phyloP scores from a whole-genome alignment of 2,329 filamentous ascomycete species.

The Clarireedia homoeocarpa region DNA sequence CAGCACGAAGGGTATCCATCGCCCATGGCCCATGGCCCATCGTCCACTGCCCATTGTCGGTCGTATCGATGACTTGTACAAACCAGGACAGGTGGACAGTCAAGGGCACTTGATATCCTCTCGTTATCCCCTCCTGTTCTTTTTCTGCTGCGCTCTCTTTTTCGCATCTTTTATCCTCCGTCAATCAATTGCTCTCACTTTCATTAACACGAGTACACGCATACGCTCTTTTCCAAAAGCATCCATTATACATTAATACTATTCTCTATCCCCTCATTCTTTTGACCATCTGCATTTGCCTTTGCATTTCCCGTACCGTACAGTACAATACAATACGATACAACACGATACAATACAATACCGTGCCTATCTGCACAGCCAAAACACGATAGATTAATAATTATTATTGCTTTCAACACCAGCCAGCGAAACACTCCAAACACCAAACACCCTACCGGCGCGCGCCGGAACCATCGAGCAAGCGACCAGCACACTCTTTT shows the following conservation, averaged over 20 bases:
- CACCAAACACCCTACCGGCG: no score
- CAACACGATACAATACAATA: no score
- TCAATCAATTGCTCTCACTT: background rate
- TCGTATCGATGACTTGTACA: slow-evolving; percentile 10
- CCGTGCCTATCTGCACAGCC: no score
- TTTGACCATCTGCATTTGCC: background rate
- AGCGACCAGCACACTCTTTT: no score
- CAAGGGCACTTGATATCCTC: slow-evolving; percentile 6
- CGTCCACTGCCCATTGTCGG: background rate
- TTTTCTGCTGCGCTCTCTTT: slow-evolving; percentile 4
- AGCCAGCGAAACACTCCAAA: no score
- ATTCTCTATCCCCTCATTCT: background rate
- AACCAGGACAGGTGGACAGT: background rate
- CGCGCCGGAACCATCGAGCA: no score
- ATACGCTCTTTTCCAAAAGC: background rate
- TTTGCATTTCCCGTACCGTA: background rate
- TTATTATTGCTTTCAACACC: no score
- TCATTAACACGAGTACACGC: background rate
- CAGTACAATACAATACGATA: no score
- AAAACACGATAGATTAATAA: no score
- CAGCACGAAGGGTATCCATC: no score
- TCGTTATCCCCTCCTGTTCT: slow-evolving; percentile 7
- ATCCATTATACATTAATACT: background rate
- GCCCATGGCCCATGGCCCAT: no score
- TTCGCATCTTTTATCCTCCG: background rate